Evolutionary conservation across 768 basidiomycete genomes (phyloP).

Genomic region (Podaxis rugospora): DNA sequence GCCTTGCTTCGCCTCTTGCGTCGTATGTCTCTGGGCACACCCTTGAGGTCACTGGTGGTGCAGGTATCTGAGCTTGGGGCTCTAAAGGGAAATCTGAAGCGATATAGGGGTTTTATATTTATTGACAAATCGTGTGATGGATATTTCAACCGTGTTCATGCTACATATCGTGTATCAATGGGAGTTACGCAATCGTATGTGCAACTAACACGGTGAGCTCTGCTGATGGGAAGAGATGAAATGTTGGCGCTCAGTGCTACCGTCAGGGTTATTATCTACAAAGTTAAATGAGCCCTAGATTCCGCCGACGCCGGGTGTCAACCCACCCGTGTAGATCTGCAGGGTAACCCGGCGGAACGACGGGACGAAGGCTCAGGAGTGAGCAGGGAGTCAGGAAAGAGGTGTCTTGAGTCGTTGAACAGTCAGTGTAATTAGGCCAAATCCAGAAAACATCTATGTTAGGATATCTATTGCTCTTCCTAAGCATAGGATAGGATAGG

Average conservation of each 20-base stretch:
- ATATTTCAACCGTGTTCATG: neutral
- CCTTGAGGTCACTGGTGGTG: constrained; percentile 79
- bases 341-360: neutral
- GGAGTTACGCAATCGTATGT: neutral
- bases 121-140: neutral
- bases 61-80: constrained; percentile 50
- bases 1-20: constrained; percentile 74
- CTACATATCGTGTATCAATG: neutral
- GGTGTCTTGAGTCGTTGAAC: neutral
- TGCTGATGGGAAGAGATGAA: neutral
- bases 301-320: neutral
- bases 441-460: neutral
- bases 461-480: neutral
- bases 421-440: neutral
- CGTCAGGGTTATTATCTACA: neutral
- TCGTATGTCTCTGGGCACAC: constrained; percentile 82
- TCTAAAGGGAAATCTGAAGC: neutral
- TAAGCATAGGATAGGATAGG: neutral
- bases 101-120: neutral
- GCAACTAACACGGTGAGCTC: neutral
- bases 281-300: neutral
- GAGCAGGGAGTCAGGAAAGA: neutral
- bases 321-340: neutral
- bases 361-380: neutral
- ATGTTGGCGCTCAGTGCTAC: neutral